Percentiles rank a stretch among this genome's conserved stretches.
phyloP scores from a whole-genome alignment of 164 flowering plant species.

The Brasenia schreberi region DNA sequence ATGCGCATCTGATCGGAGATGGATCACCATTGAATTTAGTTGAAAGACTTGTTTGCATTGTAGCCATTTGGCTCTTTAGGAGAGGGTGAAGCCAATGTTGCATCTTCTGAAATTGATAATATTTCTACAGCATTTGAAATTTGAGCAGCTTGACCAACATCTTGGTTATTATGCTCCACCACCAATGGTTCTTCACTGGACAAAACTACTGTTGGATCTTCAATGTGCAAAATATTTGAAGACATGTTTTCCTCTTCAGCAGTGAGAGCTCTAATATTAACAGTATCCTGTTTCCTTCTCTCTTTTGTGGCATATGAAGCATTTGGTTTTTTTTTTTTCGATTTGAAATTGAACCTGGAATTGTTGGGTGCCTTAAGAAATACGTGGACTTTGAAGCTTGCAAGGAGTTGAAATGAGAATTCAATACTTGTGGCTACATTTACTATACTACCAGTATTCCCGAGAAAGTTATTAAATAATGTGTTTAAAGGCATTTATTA shows the following conservation, averaged over 20 bases:
- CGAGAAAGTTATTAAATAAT: no score
- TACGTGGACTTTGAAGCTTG: constrained; percentile 11
- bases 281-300: constrained; percentile 2
- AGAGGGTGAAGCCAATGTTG: background rate
- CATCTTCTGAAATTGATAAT: background rate
- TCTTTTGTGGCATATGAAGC: background rate
- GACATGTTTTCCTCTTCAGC: background rate
- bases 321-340: constrained; percentile 2
- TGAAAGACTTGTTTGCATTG: background rate
- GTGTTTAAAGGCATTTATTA: no score
- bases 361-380: constrained; percentile 15
- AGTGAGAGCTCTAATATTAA: background rate
- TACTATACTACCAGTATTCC: no score
- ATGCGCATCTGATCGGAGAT: constrained; percentile 33
- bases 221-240: no score
- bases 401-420: background rate
- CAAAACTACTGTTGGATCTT: no score
- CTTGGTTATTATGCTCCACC: no score
- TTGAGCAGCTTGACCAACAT: background rate
- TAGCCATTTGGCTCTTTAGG: background rate
- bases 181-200: no score
- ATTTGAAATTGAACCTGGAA: background rate
- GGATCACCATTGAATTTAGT: constrained; percentile 10
- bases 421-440: no score
- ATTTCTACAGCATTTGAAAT: background rate